phyloP scores from a whole-genome alignment of 2,329 filamentous ascomycete genomes.

The Neurospora sp. region DNA sequence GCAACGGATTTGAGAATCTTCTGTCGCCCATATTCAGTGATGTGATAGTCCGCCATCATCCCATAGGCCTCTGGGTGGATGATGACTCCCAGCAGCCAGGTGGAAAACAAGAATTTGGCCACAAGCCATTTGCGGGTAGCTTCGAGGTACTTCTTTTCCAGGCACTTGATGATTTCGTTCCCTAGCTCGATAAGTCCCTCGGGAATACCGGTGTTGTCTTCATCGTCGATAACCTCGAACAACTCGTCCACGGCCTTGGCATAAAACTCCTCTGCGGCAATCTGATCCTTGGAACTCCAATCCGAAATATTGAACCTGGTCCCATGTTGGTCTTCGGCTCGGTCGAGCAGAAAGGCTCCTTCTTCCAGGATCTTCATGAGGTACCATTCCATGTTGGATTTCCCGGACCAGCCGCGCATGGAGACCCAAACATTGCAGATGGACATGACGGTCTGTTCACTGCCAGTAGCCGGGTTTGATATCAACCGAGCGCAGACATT shows the following conservation, averaged over 20 bases:
- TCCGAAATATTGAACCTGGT: conserved; percentile 61
- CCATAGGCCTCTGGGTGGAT: conserved; percentile 77
- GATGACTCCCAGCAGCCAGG: conserved; percentile 73
- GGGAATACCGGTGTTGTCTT: conserved; percentile 75
- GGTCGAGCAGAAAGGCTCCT: conserved; percentile 81
- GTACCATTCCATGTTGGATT: conserved; percentile 83
- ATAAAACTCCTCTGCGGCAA: conserved; percentile 82
- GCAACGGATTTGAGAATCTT: conserved; percentile 73
- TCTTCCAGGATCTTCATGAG: conserved; percentile 91
- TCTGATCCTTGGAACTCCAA: conserved; percentile 69
- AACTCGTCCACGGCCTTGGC: conserved; percentile 68
- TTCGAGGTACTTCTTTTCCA: conserved; percentile 62
- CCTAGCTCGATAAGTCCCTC: conserved; percentile 76
- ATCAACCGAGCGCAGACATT: conserved; percentile 77
- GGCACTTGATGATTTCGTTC: conserved; percentile 68
- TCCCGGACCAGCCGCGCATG: conserved; percentile 83
- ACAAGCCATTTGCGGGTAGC: conserved; percentile 76
- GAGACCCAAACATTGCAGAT: conserved; percentile 81
- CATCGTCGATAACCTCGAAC: conserved; percentile 78
- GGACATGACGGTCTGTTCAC: conserved; percentile 71
- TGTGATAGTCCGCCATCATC: conserved; percentile 80
- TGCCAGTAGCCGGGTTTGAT: conserved; percentile 61
- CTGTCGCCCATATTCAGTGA: conserved; percentile 81
- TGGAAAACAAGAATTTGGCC: conserved; percentile 84
- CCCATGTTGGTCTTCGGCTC: conserved; percentile 67